Percentiles rank a stretch among this genome's conserved stretches.
These are phyloP conservation scores for Phytopythium cucurbitacearum DNA, from an alignment of 352 stramenopile genomes.

Conservation along the genomic window DNA sequence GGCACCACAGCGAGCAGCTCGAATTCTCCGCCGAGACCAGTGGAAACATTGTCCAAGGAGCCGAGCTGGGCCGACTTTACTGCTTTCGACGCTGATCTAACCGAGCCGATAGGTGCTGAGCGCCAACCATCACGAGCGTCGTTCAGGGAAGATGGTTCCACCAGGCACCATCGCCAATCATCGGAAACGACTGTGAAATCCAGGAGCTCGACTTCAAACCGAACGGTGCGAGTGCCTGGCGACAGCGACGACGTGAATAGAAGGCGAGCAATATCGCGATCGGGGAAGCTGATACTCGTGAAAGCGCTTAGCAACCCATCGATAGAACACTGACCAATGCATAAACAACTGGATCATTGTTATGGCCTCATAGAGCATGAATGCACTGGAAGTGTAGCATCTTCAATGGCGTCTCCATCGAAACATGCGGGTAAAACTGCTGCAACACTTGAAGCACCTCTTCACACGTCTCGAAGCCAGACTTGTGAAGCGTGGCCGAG, in stretches of 20 bases:
- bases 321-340: conserved; percentile 9
- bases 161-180: conserved; percentile 5
- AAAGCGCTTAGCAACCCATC: conserved; percentile 9
- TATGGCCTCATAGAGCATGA: not conserved
- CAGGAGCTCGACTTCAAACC: conserved; percentile 5
- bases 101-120: conserved; percentile 5
- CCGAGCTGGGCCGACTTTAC: conserved; percentile 26
- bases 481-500: conserved; percentile 27
- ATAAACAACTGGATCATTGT: conserved; percentile 1
- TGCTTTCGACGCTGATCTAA: conserved; percentile 10
- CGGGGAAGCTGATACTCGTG: conserved; percentile 20
- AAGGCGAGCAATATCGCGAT: conserved; percentile 13
- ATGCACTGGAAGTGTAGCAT: conserved; percentile 56
- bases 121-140: conserved; percentile 2
- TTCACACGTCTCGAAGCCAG: conserved; percentile 30
- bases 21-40: conserved; percentile 1
- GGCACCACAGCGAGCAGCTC: conserved; percentile 3
- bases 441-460: conserved; percentile 44
- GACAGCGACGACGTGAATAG: conserved; percentile 5
- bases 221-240: not conserved
- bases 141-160: not conserved
- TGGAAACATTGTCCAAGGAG: conserved; percentile 5
- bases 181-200: conserved; percentile 5
- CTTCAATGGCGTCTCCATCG: conserved; percentile 28
- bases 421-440: conserved; percentile 55